phyloP scores from a whole-genome alignment of 352 stramenopile species.

The Phytophthora macrochlamydospora region DNA sequence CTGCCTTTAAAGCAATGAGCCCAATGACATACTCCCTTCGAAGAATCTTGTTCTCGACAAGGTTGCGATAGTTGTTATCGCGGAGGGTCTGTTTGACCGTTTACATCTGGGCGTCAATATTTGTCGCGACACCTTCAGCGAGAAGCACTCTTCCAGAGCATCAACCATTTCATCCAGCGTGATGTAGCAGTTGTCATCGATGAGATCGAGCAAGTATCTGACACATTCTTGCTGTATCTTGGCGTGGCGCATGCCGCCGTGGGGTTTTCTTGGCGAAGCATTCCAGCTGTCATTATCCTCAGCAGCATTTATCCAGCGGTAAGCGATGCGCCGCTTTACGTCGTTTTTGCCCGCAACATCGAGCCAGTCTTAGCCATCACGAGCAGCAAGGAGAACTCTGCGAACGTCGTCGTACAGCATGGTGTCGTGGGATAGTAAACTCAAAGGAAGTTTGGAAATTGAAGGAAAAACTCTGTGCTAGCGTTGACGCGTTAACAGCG shows the following conservation, averaged over 20 bases:
- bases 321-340: conserved; percentile 5
- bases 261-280: background rate
- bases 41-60: too few species aligned
- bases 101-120: too few species aligned
- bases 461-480: background rate
- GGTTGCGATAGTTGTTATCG: too few species aligned
- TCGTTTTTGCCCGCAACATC: conserved; percentile 6
- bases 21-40: too few species aligned
- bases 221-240: background rate
- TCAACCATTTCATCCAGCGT: too few species aligned
- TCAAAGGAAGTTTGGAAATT: background rate
- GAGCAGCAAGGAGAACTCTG: background rate
- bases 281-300: background rate
- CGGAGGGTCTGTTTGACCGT: too few species aligned
- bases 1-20: too few species aligned
- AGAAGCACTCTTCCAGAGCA: too few species aligned
- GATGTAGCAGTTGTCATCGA: background rate
- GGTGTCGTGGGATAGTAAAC: background rate
- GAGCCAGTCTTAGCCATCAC: background rate
- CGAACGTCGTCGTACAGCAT: conserved; percentile 9
- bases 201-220: background rate
- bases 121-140: too few species aligned
- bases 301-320: conserved; percentile 1
- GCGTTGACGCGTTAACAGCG: background rate
- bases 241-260: background rate